Percentiles rank a stretch among this genome's conserved stretches.
These are phyloP conservation scores for Colletotrichum sp. DNA, from an alignment of 2,329 filamentous ascomycete genomes.

Conservation along the genomic window DNA sequence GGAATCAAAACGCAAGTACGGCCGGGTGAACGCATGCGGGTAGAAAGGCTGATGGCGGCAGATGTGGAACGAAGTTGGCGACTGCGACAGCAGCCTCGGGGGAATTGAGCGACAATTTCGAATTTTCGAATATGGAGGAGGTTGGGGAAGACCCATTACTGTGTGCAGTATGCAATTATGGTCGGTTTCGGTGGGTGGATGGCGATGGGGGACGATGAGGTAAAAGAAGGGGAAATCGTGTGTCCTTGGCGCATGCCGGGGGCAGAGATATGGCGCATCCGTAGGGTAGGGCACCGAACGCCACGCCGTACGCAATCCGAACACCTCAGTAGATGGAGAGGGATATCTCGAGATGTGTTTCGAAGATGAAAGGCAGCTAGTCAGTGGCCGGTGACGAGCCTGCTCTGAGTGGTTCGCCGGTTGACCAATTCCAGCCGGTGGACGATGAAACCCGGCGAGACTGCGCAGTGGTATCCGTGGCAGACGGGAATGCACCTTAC, in stretches of 20 bases:
- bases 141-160: neutral
- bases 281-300: neutral
- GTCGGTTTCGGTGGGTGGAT: constrained; percentile 5
- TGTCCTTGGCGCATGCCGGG: neutral
- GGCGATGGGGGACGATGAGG: constrained; percentile 1
- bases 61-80: neutral
- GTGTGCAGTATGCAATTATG: neutral
- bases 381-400: neutral
- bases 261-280: neutral
- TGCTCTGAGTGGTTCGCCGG: neutral
- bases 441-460: neutral
- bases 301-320: neutral
- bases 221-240: neutral
- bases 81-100: neutral
- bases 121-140: neutral
- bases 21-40: neutral
- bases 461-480: neutral
- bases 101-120: neutral
- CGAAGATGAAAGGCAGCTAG: neutral
- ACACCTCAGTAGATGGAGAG: neutral
- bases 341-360: neutral
- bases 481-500: neutral
- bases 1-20: neutral
- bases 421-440: neutral
- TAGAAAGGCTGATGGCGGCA: neutral